Conservation (phyloP, 495 filamentous ascomycete species). For the Diplogelasinospora grovesii region DNA sequence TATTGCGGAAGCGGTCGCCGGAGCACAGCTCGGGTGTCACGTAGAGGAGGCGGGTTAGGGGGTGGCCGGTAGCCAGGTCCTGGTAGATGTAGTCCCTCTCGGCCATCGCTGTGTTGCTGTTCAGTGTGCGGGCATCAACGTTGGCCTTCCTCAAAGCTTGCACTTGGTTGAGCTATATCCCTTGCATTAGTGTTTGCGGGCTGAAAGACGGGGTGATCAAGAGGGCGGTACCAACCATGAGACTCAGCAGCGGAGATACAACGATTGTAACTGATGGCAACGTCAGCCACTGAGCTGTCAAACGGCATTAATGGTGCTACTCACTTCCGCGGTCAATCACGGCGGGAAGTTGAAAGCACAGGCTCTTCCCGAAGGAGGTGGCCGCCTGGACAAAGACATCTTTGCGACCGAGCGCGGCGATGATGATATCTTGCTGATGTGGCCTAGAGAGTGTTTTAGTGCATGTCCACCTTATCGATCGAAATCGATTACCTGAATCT, state of each 20-base stretch:
- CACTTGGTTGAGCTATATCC: constrained; percentile 78
- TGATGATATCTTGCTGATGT: constrained; percentile 80
- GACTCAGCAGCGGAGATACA: constrained; percentile 78
- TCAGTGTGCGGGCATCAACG: constrained; percentile 77
- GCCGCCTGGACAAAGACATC: constrained; percentile 95
- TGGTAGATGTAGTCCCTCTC: constrained; percentile 64
- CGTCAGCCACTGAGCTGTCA: neutral
- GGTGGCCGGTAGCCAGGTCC: constrained; percentile 83
- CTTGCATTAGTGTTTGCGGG: neutral
- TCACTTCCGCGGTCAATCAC: constrained; percentile 78
- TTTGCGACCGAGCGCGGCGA: constrained; percentile 67
- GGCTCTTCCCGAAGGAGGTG: constrained; percentile 92
- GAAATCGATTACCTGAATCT: constrained; percentile 69
- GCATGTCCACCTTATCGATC: too few species aligned
- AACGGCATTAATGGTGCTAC: constrained; percentile 19
- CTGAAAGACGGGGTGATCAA: neutral
- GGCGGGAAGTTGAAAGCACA: constrained; percentile 91
- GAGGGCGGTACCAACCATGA: constrained; percentile 62
- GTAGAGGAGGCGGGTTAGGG: constrained; percentile 75
- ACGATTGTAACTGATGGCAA: constrained; percentile 69
- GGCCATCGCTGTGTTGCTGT: constrained; percentile 61
- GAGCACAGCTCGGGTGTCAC: constrained; percentile 89
- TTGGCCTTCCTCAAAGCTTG: constrained; percentile 65
- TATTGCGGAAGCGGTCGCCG: constrained; percentile 67
- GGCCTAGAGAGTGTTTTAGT: constrained; percentile 45